Evolutionary conservation across 306 rosid species (phyloP).

Genomic region (Benincasa hispida): DNA sequence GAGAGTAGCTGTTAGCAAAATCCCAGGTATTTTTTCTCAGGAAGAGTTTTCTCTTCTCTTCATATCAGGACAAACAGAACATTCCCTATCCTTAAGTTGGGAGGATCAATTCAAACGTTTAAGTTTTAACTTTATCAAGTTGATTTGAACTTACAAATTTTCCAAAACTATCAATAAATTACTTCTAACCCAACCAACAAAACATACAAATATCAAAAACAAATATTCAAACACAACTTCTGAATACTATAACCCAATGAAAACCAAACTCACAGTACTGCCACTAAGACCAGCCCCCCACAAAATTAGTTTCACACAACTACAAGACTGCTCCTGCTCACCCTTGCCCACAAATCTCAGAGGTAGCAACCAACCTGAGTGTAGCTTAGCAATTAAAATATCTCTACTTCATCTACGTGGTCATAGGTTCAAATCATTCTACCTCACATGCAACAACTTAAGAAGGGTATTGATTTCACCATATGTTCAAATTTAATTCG

Average conservation of each 20-base stretch:
- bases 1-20: constrained; percentile 63
- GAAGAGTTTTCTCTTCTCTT: neutral
- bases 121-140: neutral
- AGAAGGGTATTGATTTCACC: neutral
- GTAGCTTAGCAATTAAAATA: neutral
- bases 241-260: neutral
- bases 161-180: neutral
- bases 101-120: neutral
- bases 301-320: neutral
- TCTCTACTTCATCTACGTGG: neutral
- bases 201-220: neutral
- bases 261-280: neutral
- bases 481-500: neutral
- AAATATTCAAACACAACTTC: neutral
- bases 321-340: neutral
- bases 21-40: constrained; percentile 57
- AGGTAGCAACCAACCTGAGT: neutral
- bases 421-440: neutral
- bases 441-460: neutral
- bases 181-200: neutral
- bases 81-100: neutral
- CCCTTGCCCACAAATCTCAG: neutral
- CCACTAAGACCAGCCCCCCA: neutral
- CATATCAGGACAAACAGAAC: neutral
- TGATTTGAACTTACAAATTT: neutral